These are phyloP conservation scores for Termitomyces sp. DNA, from an alignment of 768 basidiomycete species.

Conservation along the genomic window DNA sequence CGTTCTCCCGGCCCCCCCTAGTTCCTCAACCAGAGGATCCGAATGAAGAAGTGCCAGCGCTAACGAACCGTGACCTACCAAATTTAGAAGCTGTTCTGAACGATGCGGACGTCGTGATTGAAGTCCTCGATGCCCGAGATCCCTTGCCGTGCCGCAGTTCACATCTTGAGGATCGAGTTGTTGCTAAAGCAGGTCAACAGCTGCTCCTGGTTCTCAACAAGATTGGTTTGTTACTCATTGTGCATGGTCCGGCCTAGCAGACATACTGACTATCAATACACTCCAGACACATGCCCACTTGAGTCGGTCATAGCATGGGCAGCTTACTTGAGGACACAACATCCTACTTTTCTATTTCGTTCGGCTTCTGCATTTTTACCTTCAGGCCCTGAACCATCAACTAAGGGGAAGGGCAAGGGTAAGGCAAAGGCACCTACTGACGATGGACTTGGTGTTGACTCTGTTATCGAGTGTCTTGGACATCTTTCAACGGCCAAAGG, in stretches of 20 bases:
- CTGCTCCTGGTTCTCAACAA: constrained; percentile 79
- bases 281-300: constrained; percentile 69
- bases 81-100: constrained; percentile 65
- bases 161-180: constrained; percentile 51
- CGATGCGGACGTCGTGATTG: constrained; percentile 69
- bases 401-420: constrained; percentile 26
- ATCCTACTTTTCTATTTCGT: constrained; percentile 69
- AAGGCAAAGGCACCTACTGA: constrained; percentile 35
- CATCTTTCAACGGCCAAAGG: constrained; percentile 42
- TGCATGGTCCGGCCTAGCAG: not conserved
- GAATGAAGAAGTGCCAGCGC: constrained; percentile 48
- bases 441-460: constrained; percentile 60
- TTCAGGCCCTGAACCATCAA: constrained; percentile 15
- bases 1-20: constrained; percentile 23
- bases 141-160: constrained; percentile 65
- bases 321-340: constrained; percentile 46
- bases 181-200: constrained; percentile 34
- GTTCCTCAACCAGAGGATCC: constrained; percentile 25
- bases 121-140: constrained; percentile 84
- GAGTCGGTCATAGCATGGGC: constrained; percentile 74
- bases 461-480: constrained; percentile 43
- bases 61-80: constrained; percentile 59
- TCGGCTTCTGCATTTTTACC: constrained; percentile 66
- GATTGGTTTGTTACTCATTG: constrained; percentile 54
- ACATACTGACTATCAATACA: not conserved